Percentiles rank a stretch among this genome's conserved stretches.
These are phyloP conservation scores for Begonia masoniana DNA, from an alignment of 306 rosid species.

Conservation along the genomic window DNA sequence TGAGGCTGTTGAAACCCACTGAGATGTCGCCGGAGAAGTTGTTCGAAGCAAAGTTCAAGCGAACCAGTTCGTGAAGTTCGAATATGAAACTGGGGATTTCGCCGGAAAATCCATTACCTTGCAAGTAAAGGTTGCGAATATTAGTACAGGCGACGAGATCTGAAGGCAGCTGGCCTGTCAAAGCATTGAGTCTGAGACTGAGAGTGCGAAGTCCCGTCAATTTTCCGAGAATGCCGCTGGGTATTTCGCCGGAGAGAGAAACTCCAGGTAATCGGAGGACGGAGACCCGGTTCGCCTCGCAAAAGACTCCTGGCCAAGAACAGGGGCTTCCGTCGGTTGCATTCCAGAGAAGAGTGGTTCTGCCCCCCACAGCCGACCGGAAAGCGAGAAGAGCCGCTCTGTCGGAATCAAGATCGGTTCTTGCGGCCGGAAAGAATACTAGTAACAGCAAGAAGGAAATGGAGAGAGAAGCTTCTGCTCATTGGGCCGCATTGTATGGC, in stretches of 20 bases:
- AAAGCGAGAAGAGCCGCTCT: slow-evolving; percentile 27
- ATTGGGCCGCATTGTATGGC: slow-evolving; percentile 13
- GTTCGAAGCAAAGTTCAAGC: slow-evolving; percentile 33
- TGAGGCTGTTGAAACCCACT: slow-evolving; percentile 19
- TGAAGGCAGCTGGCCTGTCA: slow-evolving; percentile 29
- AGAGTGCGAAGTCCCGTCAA: slow-evolving; percentile 29
- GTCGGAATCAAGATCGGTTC: slow-evolving; percentile 37
- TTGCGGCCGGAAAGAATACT: slow-evolving; percentile 9
- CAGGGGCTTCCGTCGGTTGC: slow-evolving; percentile 15
- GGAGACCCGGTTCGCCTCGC: slow-evolving; percentile 24
- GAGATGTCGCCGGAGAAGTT: slow-evolving; percentile 43
- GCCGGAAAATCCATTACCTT: slow-evolving; percentile 31
- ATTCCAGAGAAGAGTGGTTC: slow-evolving; percentile 34
- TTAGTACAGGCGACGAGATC: slow-evolving; percentile 30
- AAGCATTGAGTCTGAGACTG: slow-evolving; percentile 37
- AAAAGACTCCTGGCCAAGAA: slow-evolving; percentile 29
- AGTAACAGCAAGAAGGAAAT: slow-evolving; percentile 1
- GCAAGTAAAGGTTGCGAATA: slow-evolving; percentile 38
- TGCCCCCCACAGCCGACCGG: slow-evolving; percentile 34
- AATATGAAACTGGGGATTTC: slow-evolving; percentile 22
- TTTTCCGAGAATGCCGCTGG: slow-evolving; percentile 25
- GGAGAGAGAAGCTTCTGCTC: slow-evolving; percentile 1
- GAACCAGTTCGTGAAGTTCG: slow-evolving; percentile 19
- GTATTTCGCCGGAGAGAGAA: slow-evolving; percentile 24
- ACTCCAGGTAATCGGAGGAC: slow-evolving; percentile 34